Evolutionary conservation across 2,329 filamentous ascomycete species (phyloP).

Genomic region (Apiospora hydei): DNA sequence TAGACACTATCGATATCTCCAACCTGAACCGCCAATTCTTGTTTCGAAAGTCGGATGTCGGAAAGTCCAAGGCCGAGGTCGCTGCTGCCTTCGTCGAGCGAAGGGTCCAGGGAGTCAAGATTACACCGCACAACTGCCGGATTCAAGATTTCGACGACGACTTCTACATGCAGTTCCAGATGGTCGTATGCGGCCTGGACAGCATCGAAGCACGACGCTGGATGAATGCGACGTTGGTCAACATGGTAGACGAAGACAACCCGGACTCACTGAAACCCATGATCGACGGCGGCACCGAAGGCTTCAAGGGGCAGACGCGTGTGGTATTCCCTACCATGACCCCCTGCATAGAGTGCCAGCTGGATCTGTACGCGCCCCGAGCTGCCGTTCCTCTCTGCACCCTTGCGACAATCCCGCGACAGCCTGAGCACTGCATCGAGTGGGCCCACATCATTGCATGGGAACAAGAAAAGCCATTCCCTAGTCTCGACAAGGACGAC

Average conservation of each 20-base stretch:
- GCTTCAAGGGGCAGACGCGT: slow-evolving; percentile 95
- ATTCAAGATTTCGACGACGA: slow-evolving; percentile 97
- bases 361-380: slow-evolving; percentile 98
- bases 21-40: slow-evolving; percentile 98
- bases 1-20: slow-evolving; percentile 97
- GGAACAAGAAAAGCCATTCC: slow-evolving; percentile 85
- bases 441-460: slow-evolving; percentile 99
- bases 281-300: slow-evolving; percentile 96
- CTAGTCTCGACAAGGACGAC: slow-evolving; percentile 91
- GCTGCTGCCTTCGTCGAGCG: slow-evolving; percentile 91
- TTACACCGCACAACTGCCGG: slow-evolving; percentile 91
- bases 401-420: slow-evolving; percentile 92
- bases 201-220: slow-evolving; percentile 97
- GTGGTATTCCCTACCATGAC: slow-evolving; percentile 92
- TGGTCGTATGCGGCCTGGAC: slow-evolving; percentile 93
- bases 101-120: slow-evolving; percentile 87
- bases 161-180: slow-evolving; percentile 96
- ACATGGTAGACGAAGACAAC: slow-evolving; percentile 85
- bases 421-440: slow-evolving; percentile 97
- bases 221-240: slow-evolving; percentile 95
- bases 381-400: slow-evolving; percentile 97
- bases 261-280: slow-evolving; percentile 89
- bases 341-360: slow-evolving; percentile 96
- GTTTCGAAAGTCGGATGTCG: slow-evolving; percentile 90
- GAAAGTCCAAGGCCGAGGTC: slow-evolving; percentile 91